phyloP scores from a whole-genome alignment of 257 asterid species.

The Solanum habrochaites region DNA sequence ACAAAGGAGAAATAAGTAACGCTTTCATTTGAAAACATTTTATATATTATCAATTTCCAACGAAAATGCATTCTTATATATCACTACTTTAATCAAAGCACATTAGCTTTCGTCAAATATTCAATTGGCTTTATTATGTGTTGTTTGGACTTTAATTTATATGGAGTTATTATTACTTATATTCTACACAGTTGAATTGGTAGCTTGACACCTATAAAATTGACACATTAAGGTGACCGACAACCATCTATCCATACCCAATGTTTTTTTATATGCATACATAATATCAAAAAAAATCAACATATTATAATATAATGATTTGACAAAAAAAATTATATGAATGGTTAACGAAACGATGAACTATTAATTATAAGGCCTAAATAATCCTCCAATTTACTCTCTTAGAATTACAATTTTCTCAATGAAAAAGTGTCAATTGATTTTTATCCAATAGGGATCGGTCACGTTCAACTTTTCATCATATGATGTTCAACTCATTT shows the following conservation, averaged over 20 bases:
- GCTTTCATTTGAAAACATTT: background rate
- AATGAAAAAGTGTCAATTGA: background rate
- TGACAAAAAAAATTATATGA: too few species aligned
- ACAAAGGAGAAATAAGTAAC: background rate
- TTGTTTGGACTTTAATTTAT: too few species aligned
- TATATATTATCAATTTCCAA: background rate
- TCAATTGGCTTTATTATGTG: background rate
- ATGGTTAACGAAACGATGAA: background rate
- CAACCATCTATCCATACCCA: background rate
- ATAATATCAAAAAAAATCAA: background rate
- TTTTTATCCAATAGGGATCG: too few species aligned
- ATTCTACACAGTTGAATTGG: background rate
- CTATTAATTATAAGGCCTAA: background rate
- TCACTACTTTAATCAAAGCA: background rate
- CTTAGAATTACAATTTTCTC: too few species aligned
- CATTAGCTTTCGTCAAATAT: background rate
- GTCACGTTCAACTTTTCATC: background rate
- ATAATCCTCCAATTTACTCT: too few species aligned
- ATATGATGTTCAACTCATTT: too few species aligned
- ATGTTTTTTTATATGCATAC: background rate
- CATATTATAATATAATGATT: background rate
- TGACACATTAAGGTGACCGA: background rate
- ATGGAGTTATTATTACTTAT: background rate
- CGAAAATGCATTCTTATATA: background rate
- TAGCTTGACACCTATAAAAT: background rate